phyloP scores from a whole-genome alignment of 257 asterid genomes.

The Solanum medicagineum region DNA sequence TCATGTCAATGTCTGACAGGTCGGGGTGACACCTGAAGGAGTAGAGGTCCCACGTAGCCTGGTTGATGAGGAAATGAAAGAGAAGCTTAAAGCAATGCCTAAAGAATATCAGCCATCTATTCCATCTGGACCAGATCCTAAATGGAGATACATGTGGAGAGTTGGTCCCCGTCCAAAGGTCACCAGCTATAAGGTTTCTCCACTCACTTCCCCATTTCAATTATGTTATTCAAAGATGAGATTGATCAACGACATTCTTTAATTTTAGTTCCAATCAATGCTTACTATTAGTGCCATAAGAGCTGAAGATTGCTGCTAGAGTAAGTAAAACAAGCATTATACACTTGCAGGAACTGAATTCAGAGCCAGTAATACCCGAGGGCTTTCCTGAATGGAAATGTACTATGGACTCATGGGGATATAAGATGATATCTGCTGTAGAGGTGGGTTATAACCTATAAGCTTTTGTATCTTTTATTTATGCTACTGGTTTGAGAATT shows the following conservation, averaged over 20 bases:
- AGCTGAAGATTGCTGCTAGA: constrained; percentile 7
- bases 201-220: background rate
- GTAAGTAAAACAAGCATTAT: constrained; percentile 6
- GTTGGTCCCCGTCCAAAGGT: constrained; percentile 70
- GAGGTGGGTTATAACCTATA: constrained; percentile 37
- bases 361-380: constrained; percentile 95
- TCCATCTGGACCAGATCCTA: constrained; percentile 88
- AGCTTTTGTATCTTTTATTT: constrained; percentile 2
- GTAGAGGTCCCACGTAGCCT: constrained; percentile 96
- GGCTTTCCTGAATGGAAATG: constrained; percentile 90
- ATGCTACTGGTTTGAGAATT: background rate
- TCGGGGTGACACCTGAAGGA: constrained; percentile 98
- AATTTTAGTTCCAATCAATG: background rate
- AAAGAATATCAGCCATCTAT: constrained; percentile 46
- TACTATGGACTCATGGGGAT: constrained; percentile 94
- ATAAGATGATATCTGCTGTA: constrained; percentile 81
- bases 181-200: constrained; percentile 67
- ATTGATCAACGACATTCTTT: background rate
- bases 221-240: background rate
- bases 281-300: background rate
- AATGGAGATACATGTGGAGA: constrained; percentile 99
- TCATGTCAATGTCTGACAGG: constrained; percentile 32
- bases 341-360: constrained; percentile 60
- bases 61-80: constrained; percentile 79
- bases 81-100: constrained; percentile 66